Percentiles rank a stretch among this genome's conserved stretches.
phyloP scores from a whole-genome alignment of 306 rosid species.

The Sesbania bispinosa region DNA sequence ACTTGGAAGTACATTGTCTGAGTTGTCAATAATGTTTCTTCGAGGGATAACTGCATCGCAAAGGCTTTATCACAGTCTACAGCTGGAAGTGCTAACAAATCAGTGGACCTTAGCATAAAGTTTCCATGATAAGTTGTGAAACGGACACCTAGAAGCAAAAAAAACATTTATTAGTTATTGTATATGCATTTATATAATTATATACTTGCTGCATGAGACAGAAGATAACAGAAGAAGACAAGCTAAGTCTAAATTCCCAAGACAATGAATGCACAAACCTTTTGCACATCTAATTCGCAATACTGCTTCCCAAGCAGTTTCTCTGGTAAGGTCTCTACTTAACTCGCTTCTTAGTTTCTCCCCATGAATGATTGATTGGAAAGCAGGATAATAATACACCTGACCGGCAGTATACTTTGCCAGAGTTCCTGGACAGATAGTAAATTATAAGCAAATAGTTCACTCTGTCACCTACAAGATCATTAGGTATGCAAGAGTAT shows the following conservation, averaged over 20 bases:
- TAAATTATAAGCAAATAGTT: constrained; percentile 20
- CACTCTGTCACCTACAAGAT: neutral
- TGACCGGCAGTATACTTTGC: constrained; percentile 98
- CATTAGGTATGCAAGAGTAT: constrained; percentile 1
- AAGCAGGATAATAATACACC: constrained; percentile 81
- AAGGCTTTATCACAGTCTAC: constrained; percentile 99
- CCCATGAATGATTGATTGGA: constrained; percentile 80
- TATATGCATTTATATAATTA: too few relatives aligned
- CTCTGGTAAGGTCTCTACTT: constrained; percentile 92
- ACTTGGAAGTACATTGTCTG: constrained; percentile 96
- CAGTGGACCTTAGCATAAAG: constrained; percentile 97
- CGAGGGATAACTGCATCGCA: constrained; percentile 91
- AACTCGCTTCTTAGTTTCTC: constrained; percentile 88
- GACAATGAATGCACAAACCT: constrained; percentile 53
- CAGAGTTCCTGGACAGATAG: constrained; percentile 69
- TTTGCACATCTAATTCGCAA: constrained; percentile 97
- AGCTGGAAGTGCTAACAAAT: constrained; percentile 95
- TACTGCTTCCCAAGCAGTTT: constrained; percentile 99
- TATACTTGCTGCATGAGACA: too few relatives aligned
- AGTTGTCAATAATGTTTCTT: constrained; percentile 85
- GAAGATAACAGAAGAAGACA: constrained; percentile 6
- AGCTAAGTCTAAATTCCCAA: constrained; percentile 9
- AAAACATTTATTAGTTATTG: constrained; percentile 30
- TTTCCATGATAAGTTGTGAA: constrained; percentile 92
- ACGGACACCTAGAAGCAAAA: constrained; percentile 72